These are phyloP conservation scores for Auricularia auricula-judae DNA, from an alignment of 768 basidiomycete species.

Conservation along the genomic window DNA sequence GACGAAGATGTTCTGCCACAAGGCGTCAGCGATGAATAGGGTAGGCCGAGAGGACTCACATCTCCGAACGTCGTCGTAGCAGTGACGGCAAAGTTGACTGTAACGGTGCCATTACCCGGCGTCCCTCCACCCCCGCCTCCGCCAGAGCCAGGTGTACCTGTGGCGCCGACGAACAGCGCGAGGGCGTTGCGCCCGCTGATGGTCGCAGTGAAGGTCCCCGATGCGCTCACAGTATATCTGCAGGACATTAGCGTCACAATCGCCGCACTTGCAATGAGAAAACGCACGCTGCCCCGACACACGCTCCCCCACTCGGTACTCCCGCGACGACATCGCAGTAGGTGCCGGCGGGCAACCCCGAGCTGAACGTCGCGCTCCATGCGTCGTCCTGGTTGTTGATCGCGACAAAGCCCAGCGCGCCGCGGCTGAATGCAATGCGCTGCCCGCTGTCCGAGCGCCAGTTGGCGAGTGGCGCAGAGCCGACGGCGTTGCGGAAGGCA, in stretches of 20 bases:
- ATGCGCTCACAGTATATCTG: conserved; percentile 36
- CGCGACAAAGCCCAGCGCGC: conserved; percentile 46
- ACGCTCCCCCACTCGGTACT: conserved; percentile 25
- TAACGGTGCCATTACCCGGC: conserved; percentile 14
- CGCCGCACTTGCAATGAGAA: neutral
- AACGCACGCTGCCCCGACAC: conserved; percentile 41
- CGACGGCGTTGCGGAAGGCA: conserved; percentile 7
- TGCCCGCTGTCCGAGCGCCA: conserved; percentile 48
- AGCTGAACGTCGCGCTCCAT: conserved; percentile 48
- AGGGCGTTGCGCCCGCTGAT: conserved; percentile 39
- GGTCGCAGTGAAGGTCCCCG: conserved; percentile 38
- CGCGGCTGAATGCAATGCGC: conserved; percentile 59
- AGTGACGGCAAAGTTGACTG: conserved; percentile 41
- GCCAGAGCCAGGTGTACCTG: neutral
- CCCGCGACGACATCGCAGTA: conserved; percentile 62
- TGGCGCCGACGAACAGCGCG: conserved; percentile 10
- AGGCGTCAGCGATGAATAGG: neutral
- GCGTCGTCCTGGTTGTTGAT: conserved; percentile 52
- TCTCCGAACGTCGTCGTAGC: conserved; percentile 49
- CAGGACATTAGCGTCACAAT: neutral
- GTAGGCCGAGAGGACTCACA: conserved; percentile 20
- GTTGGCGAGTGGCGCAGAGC: conserved; percentile 32
- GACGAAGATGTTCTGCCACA: conserved; percentile 44
- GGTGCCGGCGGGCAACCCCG: conserved; percentile 42
- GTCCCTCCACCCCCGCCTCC: neutral